Percentiles rank a stretch among this genome's conserved stretches.
Conservation (phyloP, 2,329 filamentous ascomycete species). For the Scopulariopsis brevicaulis region DNA sequence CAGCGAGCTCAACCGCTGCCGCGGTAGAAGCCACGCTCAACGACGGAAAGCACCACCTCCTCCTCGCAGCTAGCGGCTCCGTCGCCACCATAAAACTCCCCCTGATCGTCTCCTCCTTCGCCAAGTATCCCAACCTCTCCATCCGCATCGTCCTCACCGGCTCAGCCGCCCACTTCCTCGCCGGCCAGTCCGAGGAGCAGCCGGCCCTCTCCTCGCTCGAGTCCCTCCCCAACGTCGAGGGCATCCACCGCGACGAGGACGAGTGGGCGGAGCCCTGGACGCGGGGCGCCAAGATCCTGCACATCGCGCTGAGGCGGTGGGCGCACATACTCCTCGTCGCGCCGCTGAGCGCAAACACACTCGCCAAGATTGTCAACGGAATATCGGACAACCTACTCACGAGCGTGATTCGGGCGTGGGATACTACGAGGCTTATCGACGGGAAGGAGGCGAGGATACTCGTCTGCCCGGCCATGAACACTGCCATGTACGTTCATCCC, state of each 20-base stretch:
- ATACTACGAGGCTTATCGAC: constrained; percentile 55
- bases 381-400: constrained; percentile 69
- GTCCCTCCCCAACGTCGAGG: constrained; percentile 61
- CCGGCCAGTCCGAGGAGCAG: constrained; percentile 66
- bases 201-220: constrained; percentile 51
- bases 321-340: constrained; percentile 71
- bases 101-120: constrained; percentile 50
- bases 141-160: constrained; percentile 78
- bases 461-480: constrained; percentile 80
- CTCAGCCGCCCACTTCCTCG: constrained; percentile 64
- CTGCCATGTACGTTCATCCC: constrained; percentile 80
- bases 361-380: constrained; percentile 75
- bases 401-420: constrained; percentile 75
- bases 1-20: neutral
- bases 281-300: constrained; percentile 68
- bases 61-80: constrained; percentile 32
- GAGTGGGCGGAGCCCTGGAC: constrained; percentile 77
- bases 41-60: constrained; percentile 29
- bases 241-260: constrained; percentile 70
- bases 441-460: constrained; percentile 53
- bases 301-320: constrained; percentile 77
- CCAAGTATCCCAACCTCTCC: constrained; percentile 44
- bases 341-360: constrained; percentile 71
- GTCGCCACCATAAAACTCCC: constrained; percentile 85
- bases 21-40: constrained; percentile 3